These are phyloP conservation scores for Saccharomycopsis guyanensis DNA, from an alignment of 805 yeast genomes.

Conservation along the genomic window DNA sequence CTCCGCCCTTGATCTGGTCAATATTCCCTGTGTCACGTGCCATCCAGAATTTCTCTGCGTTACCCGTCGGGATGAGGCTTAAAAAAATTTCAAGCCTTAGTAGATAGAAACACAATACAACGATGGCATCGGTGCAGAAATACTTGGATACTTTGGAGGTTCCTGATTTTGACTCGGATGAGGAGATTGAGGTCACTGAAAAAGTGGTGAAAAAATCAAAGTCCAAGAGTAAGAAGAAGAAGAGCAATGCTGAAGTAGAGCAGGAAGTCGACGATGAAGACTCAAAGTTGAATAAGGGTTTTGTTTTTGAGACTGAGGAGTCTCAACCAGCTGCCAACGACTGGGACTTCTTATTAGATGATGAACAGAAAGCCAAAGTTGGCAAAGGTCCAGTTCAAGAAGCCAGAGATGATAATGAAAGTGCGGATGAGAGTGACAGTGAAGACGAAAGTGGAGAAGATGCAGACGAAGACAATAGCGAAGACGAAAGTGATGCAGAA, in stretches of 20 bases:
- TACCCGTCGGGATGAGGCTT: too few species aligned
- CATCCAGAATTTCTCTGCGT: too few species aligned
- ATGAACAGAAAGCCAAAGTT: conserved; percentile 11
- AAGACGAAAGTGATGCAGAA: conserved; percentile 11
- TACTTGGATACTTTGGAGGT: conserved; percentile 34
- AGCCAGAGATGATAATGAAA: too few species aligned
- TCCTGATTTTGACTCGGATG: conserved; percentile 44
- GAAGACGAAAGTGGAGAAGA: conserved; percentile 10
- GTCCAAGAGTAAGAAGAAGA: conserved; percentile 24
- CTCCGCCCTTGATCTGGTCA: too few species aligned
- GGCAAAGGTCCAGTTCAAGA: background rate
- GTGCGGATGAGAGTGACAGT: conserved; percentile 15
- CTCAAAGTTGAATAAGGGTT: conserved; percentile 58
- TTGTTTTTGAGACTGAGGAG: conserved; percentile 60
- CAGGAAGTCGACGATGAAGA: conserved; percentile 28
- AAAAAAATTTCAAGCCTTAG: too few species aligned
- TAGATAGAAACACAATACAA: too few species aligned
- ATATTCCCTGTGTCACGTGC: too few species aligned
- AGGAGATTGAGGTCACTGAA: conserved; percentile 25
- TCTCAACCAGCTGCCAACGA: conserved; percentile 50
- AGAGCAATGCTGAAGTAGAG: conserved; percentile 25
- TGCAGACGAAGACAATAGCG: conserved; percentile 4
- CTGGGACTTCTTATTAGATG: conserved; percentile 72
- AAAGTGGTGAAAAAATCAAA: background rate
- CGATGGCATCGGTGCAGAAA: background rate